A percentile compares a stretch with the other conserved stretches of the same genome.
Evolutionary conservation across 1,139 yeast genomes (phyloP).

Genomic region (Hyphopichia fennica): DNA sequence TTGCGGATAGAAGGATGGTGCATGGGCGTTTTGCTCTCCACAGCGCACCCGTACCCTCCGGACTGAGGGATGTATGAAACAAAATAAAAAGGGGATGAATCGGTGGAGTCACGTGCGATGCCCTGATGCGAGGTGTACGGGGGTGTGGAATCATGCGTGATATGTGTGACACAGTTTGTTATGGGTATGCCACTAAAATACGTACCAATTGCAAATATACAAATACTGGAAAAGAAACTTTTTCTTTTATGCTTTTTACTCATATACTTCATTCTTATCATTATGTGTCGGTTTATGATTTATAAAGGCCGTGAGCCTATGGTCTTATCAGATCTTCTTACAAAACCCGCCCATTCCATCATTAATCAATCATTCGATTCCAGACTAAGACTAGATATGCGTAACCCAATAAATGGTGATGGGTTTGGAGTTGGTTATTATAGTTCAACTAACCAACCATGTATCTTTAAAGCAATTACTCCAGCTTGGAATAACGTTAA

Average conservation of each 20-base stretch:
- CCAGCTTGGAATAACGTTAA: constrained; percentile 98
- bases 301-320: constrained; percentile 69
- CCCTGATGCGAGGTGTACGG: too few species aligned
- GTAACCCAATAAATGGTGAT: constrained; percentile 94
- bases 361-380: constrained; percentile 95
- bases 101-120: too few species aligned
- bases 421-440: constrained; percentile 98
- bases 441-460: constrained; percentile 50
- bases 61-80: neutral
- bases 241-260: too few species aligned
- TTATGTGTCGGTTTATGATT: constrained; percentile 52
- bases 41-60: neutral
- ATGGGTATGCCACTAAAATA: too few species aligned
- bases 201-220: too few species aligned
- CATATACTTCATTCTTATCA: neutral
- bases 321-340: constrained; percentile 78
- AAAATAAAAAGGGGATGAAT: too few species aligned
- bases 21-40: neutral
- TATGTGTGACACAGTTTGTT: too few species aligned
- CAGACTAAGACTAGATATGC: constrained; percentile 78
- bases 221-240: too few species aligned
- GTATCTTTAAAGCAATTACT: constrained; percentile 85
- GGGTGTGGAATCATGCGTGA: too few species aligned
- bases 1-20: neutral
- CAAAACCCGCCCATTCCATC: constrained; percentile 95